A percentile compares a stretch with the other conserved stretches of the same genome.
These are phyloP conservation scores for Przewalskia tangutica DNA, from an alignment of 257 asterid species.

Conservation along the genomic window DNA sequence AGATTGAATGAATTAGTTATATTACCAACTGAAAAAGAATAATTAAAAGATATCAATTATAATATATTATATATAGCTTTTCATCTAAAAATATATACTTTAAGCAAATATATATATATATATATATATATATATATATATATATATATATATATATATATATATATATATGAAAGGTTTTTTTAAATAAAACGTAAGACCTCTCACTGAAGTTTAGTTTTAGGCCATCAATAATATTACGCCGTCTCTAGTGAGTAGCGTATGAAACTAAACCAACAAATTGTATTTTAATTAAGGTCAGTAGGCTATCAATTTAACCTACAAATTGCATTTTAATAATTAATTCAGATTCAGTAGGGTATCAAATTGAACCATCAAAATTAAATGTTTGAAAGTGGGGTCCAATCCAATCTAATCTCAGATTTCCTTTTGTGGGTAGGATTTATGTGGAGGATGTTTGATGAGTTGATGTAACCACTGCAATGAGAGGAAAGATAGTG, in stretches of 20 bases:
- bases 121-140: too few species aligned
- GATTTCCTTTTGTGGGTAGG: background rate
- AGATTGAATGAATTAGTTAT: too few species aligned
- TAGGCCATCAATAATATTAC: too few species aligned
- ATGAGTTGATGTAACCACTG: background rate
- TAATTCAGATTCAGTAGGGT: background rate
- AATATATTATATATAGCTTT: too few species aligned
- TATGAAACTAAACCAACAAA: background rate
- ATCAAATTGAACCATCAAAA: background rate
- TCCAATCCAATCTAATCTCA: background rate
- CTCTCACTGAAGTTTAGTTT: too few species aligned
- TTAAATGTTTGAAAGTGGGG: background rate
- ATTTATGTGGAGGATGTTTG: background rate
- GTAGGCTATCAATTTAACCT: background rate
- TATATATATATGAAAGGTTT: too few species aligned
- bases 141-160: too few species aligned
- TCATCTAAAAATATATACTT: too few species aligned
- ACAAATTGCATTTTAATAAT: background rate
- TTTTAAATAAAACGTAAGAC: too few species aligned
- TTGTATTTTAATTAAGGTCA: background rate
- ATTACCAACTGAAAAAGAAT: too few species aligned
- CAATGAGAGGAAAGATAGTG: background rate
- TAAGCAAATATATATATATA: too few species aligned
- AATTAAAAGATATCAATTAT: too few species aligned
- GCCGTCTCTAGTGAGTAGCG: background rate